These are phyloP conservation scores for Zymoseptoria brevis DNA, from an alignment of 2,329 filamentous ascomycete species.

Conservation along the genomic window DNA sequence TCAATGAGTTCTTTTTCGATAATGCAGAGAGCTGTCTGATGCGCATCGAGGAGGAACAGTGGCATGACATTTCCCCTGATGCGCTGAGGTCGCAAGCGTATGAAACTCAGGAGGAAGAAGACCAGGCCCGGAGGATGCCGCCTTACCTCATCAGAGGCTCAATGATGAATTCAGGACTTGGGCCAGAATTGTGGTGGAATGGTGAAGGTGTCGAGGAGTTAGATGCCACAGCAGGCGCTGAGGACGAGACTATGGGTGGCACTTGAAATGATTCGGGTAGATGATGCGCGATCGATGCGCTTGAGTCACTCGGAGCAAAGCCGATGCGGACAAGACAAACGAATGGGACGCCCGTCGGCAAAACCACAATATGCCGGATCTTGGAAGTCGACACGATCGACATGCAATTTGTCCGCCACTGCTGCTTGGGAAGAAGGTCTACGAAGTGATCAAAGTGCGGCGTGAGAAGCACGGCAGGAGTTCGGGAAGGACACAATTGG, in stretches of 20 bases:
- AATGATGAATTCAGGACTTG: conserved; percentile 42
- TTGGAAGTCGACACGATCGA: too few species aligned
- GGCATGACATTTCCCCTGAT: conserved; percentile 85
- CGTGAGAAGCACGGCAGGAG: too few species aligned
- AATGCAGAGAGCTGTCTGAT: conserved; percentile 82
- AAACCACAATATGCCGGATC: too few species aligned
- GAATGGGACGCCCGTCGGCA: too few species aligned
- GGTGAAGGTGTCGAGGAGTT: conserved; percentile 18
- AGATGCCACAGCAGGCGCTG: conserved; percentile 1
- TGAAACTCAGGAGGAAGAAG: conserved; percentile 50
- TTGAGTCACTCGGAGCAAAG: too few species aligned
- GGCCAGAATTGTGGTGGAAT: conserved; percentile 42
- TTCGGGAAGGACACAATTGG: too few species aligned
- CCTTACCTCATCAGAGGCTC: conserved; percentile 58
- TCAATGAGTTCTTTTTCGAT: conserved; percentile 69
- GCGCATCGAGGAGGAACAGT: conserved; percentile 77
- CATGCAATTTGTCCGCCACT: too few species aligned
- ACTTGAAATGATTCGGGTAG: conserved; percentile 3
- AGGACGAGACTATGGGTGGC: conserved; percentile 10
- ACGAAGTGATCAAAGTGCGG: too few species aligned
- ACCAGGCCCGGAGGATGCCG: conserved; percentile 53
- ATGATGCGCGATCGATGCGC: too few species aligned
- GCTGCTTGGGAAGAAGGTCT: too few species aligned
- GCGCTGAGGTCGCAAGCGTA: conserved; percentile 40
- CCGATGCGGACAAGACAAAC: too few species aligned